Conservation (phyloP, 2,329 filamentous ascomycete species). For the Phoma herbarum region DNA sequence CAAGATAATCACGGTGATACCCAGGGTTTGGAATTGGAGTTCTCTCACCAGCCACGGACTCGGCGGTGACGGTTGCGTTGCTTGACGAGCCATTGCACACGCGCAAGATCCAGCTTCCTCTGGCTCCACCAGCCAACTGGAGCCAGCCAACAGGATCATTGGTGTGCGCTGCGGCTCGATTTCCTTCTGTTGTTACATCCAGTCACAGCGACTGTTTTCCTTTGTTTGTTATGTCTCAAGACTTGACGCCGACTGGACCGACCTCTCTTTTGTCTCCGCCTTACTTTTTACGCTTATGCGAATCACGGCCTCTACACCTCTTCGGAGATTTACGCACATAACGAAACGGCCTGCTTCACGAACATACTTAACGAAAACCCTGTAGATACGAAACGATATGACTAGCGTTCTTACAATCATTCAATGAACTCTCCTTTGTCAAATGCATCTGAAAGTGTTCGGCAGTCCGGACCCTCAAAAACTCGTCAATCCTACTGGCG, state of each 20-base stretch:
- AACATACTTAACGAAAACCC: slow-evolving; percentile 22
- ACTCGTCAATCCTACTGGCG: too few relatives aligned
- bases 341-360: slow-evolving; percentile 23
- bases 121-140: slow-evolving; percentile 24
- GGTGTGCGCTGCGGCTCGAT: slow-evolving; percentile 16
- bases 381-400: slow-evolving; percentile 32
- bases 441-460: background rate
- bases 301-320: background rate
- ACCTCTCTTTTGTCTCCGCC: slow-evolving; percentile 23
- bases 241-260: slow-evolving; percentile 25
- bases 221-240: slow-evolving; percentile 15
- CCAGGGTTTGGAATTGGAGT: slow-evolving; percentile 23
- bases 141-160: slow-evolving; percentile 15
- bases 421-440: slow-evolving; percentile 32
- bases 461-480: background rate
- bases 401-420: slow-evolving; percentile 35
- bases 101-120: slow-evolving; percentile 41
- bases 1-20: slow-evolving; percentile 26
- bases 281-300: background rate
- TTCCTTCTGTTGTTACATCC: slow-evolving; percentile 10
- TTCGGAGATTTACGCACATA: slow-evolving; percentile 2
- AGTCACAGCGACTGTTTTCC: slow-evolving; percentile 11
- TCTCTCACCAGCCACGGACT: slow-evolving; percentile 21
- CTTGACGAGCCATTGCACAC: slow-evolving; percentile 17
- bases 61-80: slow-evolving; percentile 23